Evolutionary conservation across 352 stramenopile genomes (phyloP).

Genomic region (Pythium coloratum): DNA sequence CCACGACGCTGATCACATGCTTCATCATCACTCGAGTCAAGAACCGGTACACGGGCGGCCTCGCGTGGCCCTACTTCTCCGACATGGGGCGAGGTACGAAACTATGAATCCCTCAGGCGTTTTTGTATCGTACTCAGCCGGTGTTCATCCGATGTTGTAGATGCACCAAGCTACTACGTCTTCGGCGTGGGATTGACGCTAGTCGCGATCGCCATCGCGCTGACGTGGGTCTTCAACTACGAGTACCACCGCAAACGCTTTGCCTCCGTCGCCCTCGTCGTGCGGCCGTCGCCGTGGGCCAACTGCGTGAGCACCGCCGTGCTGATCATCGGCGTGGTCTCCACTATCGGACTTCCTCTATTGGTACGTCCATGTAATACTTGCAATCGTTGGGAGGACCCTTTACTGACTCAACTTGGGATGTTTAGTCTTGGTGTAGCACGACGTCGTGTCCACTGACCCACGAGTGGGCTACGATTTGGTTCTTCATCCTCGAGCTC

Average conservation of each 20-base stretch:
- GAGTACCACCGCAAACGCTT: conserved; percentile 26
- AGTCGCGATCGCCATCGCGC: conserved; percentile 22
- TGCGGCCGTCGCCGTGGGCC: conserved; percentile 2
- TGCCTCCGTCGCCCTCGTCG: conserved; percentile 6
- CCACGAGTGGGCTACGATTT: conserved; percentile 35
- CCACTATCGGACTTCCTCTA: conserved; percentile 31
- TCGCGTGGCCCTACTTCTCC: conserved; percentile 66
- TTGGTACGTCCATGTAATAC: conserved; percentile 15
- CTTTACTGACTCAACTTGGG: background rate
- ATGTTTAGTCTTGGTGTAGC: conserved; percentile 28
- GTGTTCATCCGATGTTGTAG: background rate
- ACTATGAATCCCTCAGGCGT: too few species aligned
- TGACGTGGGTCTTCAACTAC: conserved; percentile 37
- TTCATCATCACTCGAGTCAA: conserved; percentile 45
- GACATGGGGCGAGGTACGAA: conserved; percentile 38
- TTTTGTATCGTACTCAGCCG: too few species aligned
- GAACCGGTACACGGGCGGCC: conserved; percentile 47
- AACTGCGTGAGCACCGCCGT: conserved; percentile 17
- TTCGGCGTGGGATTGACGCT: conserved; percentile 31
- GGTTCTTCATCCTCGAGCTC: conserved; percentile 42
- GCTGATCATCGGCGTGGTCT: conserved; percentile 25
- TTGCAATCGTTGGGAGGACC: background rate
- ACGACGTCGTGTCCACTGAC: conserved; percentile 27
- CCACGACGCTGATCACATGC: conserved; percentile 48
- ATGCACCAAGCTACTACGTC: conserved; percentile 34